Evolutionary conservation across 257 asterid species (phyloP), one percentile per base, ranked within the genome.

Genomic region (Petrea volubilis): DNA sequence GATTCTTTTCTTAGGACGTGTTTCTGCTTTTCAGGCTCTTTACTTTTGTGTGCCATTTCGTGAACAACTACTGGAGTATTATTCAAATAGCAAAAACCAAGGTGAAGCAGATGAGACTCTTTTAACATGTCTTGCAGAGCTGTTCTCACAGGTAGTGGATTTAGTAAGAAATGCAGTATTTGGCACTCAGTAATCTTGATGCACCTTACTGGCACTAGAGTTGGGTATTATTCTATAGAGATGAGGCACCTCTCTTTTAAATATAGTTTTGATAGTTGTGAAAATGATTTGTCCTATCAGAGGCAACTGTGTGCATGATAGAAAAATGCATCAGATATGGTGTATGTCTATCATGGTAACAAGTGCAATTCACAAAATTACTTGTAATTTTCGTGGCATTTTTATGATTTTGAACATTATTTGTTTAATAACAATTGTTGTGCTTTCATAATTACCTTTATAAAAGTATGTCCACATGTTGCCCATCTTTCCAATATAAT

Each of bases 1-100:
- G 8, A n/a, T n/a, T n/a, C n/a, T 24, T 69, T 64, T 56, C 55
- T 51, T 47, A 23, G 38, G 12, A 50, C 58, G 24, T 57, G 41
- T 2, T 58, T 69, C 33, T 55, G 31, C 44, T 73, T 57, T 40
- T 49, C 83, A 88, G 96, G 89, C 96, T 29, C 82, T 88, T 28
- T 88, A 86, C 77, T 88, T 86, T 62, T 88, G 96, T 77, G 88
- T 83, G 0, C 96, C 96, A 17, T 88, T 88, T 73, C 88, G 96
- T 20, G 92, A 86, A 62, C 87, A 84, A 63, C 70, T 88, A 69
- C 80, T 88, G 51, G 96, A 82, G 60, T 84, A 88, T 81, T 86
- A 84, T 77, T 57, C 86, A 27, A 82, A 72, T 59, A 79, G 78
- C 72, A 86, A 86, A 71, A 70, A 34, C 64, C 83, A 69, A 25